Percentiles rank a stretch among this genome's conserved stretches.
Conservation (phyloP, 805 yeast genomes). For the Myxozyma lipomycoides region DNA sequence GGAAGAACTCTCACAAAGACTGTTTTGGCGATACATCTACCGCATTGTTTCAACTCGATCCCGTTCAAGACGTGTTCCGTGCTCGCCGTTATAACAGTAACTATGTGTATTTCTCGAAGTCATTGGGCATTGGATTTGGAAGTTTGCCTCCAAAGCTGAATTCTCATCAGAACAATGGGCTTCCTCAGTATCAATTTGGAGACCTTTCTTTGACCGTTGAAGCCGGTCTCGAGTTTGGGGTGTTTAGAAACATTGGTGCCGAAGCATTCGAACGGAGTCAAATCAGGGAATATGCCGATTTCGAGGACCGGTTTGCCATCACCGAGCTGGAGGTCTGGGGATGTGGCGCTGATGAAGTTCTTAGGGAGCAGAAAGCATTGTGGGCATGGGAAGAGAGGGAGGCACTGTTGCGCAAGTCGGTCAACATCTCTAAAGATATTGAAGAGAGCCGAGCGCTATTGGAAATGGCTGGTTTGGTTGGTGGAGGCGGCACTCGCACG, state of each 20-base stretch:
- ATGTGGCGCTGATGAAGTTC: slow-evolving; percentile 71
- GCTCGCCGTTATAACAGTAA: slow-evolving; percentile 39
- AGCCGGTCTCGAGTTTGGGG: slow-evolving; percentile 71
- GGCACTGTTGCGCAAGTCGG: slow-evolving; percentile 69
- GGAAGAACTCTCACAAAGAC: slow-evolving; percentile 69
- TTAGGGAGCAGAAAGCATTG: slow-evolving; percentile 66
- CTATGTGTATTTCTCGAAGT: slow-evolving; percentile 62
- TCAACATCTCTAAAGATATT: slow-evolving; percentile 58
- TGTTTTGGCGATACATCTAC: slow-evolving; percentile 63
- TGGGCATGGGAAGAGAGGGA: slow-evolving; percentile 94
- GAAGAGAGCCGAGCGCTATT: slow-evolving; percentile 61
- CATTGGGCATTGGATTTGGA: slow-evolving; percentile 86
- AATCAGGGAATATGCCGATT: slow-evolving; percentile 39
- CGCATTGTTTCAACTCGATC: slow-evolving; percentile 62
- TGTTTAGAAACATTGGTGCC: slow-evolving; percentile 62
- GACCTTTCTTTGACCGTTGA: slow-evolving; percentile 78
- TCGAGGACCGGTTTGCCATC: slow-evolving; percentile 67
- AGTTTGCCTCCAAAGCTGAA: slow-evolving; percentile 51
- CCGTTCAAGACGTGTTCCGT: slow-evolving; percentile 56
- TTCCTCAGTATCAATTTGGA: slow-evolving; percentile 48
- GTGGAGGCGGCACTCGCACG: slow-evolving; percentile 40
- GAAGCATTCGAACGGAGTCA: slow-evolving; percentile 41
- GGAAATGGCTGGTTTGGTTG: slow-evolving; percentile 73
- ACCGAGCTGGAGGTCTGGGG: slow-evolving; percentile 90
- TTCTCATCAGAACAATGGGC: slow-evolving; percentile 36